These are phyloP conservation scores for Chaetomidium leptoderma DNA, from an alignment of 495 filamentous ascomycete genomes.

Conservation along the genomic window DNA sequence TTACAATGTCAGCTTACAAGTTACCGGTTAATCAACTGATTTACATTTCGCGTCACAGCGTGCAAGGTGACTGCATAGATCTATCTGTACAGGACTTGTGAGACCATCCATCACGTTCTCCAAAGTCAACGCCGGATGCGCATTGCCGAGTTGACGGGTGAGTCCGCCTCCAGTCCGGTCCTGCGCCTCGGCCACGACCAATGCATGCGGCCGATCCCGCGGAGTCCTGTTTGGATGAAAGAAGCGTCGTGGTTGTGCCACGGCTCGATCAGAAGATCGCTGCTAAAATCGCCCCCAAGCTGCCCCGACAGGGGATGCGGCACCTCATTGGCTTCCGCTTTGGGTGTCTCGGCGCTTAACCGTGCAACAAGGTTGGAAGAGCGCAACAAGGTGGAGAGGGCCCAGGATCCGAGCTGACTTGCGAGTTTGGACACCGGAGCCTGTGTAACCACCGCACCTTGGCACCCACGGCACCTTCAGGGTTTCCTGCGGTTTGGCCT, in stretches of 20 bases:
- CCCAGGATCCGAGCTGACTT: slow-evolving; percentile 4
- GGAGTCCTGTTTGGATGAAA: background rate
- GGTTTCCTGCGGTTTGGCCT: background rate
- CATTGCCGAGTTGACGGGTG: background rate
- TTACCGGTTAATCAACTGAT: too few relatives aligned
- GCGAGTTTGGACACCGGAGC: background rate
- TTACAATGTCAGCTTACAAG: background rate
- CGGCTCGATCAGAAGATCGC: background rate
- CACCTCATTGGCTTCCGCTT: slow-evolving; percentile 11
- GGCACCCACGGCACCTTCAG: background rate
- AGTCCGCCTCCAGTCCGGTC: background rate
- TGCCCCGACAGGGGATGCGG: slow-evolving; percentile 2
- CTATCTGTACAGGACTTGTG: too few relatives aligned
- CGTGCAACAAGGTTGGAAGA: slow-evolving; percentile 21
- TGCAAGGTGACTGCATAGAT: too few relatives aligned
- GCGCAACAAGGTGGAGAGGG: slow-evolving; percentile 5
- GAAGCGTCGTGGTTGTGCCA: background rate
- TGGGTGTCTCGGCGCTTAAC: slow-evolving; percentile 22
- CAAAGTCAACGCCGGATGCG: background rate
- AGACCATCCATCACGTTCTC: background rate
- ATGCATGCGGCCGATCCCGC: background rate
- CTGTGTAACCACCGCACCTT: slow-evolving; percentile 4
- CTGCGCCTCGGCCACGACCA: background rate
- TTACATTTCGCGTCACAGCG: too few relatives aligned
- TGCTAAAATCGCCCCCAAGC: slow-evolving; percentile 8